phyloP scores from a whole-genome alignment of 2,329 filamentous ascomycete species.

The Aspergillus bombycis region DNA sequence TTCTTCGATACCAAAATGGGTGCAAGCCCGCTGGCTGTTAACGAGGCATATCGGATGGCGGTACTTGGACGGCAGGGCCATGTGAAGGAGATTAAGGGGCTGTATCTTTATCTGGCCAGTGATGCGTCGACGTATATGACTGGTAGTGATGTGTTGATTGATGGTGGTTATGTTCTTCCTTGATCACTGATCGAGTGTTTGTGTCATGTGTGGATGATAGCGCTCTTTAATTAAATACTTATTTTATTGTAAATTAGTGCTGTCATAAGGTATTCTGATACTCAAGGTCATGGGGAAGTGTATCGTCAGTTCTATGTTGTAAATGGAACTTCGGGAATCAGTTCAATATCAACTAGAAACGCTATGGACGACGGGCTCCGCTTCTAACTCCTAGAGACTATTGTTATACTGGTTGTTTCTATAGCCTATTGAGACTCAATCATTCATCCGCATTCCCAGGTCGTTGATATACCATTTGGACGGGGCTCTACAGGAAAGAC shows the following conservation, averaged over 20 bases:
- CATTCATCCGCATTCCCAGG: too few species aligned
- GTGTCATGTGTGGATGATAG: accelerated
- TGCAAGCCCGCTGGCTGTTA: conserved; percentile 45
- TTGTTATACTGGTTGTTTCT: too few species aligned
- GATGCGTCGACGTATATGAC: conserved; percentile 54
- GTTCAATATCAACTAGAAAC: too few species aligned
- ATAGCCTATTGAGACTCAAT: too few species aligned
- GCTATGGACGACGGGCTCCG: too few species aligned
- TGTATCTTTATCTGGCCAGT: conserved; percentile 51
- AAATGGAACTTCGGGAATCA: too few species aligned
- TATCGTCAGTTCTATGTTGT: too few species aligned
- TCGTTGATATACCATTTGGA: too few species aligned
- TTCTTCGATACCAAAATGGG: conserved; percentile 63
- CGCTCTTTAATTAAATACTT: accelerated
- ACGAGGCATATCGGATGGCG: conserved; percentile 54
- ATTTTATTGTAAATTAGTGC: too few species aligned
- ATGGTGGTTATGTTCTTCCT: conserved; percentile 50
- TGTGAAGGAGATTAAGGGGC: conserved; percentile 40
- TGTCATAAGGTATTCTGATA: accelerated
- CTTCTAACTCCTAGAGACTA: too few species aligned
- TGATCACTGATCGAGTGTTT: conserved; percentile 1
- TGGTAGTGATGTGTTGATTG: conserved; percentile 52
- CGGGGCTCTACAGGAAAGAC: too few species aligned
- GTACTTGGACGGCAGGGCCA: conserved; percentile 45
- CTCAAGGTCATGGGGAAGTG: too few species aligned